Percentiles rank a stretch among this genome's conserved stretches.
Evolutionary conservation across 1,284 basidiomycete genomes (phyloP).

Genomic region (Neonothopanus nambi): DNA sequence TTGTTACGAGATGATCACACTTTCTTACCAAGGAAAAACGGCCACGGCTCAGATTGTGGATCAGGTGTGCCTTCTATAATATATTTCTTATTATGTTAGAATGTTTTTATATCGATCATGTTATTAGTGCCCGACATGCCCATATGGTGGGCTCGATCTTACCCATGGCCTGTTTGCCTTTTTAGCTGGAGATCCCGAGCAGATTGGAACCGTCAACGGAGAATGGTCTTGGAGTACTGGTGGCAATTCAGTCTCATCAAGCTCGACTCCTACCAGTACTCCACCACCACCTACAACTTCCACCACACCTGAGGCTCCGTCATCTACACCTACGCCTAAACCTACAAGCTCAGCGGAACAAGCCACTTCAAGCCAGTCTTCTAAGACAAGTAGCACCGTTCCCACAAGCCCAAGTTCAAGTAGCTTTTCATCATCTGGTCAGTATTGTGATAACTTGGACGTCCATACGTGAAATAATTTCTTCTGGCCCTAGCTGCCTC

Average conservation of each 20-base stretch:
- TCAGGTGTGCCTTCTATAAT: not conserved
- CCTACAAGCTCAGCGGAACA: conserved; percentile 1
- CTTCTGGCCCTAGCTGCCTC: not conserved
- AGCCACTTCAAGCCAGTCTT: not conserved
- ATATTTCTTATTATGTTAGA: conserved; percentile 1
- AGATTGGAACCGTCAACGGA: conserved; percentile 38
- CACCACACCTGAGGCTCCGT: conserved; percentile 5
- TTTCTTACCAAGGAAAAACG: conserved; percentile 55
- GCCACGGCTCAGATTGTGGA: conserved; percentile 41
- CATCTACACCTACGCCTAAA: conserved; percentile 1
- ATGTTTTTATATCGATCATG: not conserved
- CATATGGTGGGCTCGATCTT: conserved; percentile 55
- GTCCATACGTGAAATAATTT: not conserved
- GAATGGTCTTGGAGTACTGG: conserved; percentile 41
- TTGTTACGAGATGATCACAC: conserved; percentile 57
- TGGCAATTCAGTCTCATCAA: too few species aligned
- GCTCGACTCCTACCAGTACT: not conserved
- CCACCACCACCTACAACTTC: not conserved
- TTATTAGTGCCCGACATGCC: conserved; percentile 42
- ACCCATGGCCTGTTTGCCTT: conserved; percentile 48
- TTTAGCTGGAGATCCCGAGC: conserved; percentile 19
- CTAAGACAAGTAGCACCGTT: not conserved
- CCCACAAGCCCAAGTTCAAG: not conserved
- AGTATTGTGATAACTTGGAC: not conserved
- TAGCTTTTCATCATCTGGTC: conserved; percentile 1